Conservation (phyloP, 306 rosid genomes). For the Cicer pinnatifidum region DNA sequence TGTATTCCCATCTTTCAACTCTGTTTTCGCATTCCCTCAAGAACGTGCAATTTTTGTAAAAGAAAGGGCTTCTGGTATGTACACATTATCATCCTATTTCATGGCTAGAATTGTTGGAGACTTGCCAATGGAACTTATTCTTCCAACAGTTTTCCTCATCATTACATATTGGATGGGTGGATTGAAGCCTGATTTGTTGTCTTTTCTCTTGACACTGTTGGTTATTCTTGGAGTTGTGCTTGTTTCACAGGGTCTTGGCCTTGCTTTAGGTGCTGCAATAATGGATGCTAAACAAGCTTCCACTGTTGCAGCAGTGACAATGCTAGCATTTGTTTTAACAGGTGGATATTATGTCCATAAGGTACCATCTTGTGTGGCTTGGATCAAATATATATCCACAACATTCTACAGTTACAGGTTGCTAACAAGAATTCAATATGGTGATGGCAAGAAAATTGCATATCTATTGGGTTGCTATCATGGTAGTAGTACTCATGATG, state of each 20-base stretch:
- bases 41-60: conserved; percentile 79
- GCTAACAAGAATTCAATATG: conserved; percentile 72
- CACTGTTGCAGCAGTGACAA: conserved; percentile 76
- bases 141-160: conserved; percentile 71
- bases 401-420: conserved; percentile 76
- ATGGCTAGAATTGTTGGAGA: conserved; percentile 83
- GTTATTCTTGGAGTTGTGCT: conserved; percentile 74
- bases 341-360: conserved; percentile 92
- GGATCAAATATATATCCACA: conserved; percentile 81
- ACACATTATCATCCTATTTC: conserved; percentile 77
- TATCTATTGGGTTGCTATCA: conserved; percentile 64
- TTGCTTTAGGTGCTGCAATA: conserved; percentile 79
- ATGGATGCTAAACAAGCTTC: conserved; percentile 97
- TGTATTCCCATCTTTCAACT: conserved; percentile 83
- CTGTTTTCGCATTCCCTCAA: conserved; percentile 88
- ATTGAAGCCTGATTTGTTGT: conserved; percentile 59
- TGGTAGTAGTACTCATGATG: conserved; percentile 14
- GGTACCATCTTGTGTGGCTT: conserved; percentile 70
- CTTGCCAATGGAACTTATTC: conserved; percentile 90
- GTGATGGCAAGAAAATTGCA: conserved; percentile 62
- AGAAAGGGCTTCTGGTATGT: conserved; percentile 88
- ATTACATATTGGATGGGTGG: conserved; percentile 87
- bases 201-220: conserved; percentile 61
- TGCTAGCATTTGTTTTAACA: conserved; percentile 84
- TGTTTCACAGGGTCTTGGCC: conserved; percentile 94